Evolutionary conservation across 1,139 yeast genomes (phyloP).

Genomic region (Suhomyces bokatorum): DNA sequence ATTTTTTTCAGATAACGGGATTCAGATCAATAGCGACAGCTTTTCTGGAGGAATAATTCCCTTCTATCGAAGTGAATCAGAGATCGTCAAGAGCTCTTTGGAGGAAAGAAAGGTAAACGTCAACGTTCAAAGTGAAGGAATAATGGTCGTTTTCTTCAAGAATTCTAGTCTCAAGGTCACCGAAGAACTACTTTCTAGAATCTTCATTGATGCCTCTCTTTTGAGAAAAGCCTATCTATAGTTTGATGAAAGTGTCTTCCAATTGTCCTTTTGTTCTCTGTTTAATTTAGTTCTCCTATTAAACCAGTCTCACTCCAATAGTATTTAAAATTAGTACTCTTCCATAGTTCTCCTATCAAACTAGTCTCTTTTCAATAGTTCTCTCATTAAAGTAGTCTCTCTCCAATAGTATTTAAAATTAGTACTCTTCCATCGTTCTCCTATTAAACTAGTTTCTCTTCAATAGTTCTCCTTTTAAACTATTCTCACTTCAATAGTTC

Average conservation of each 20-base stretch:
- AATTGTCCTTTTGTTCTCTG: too few species aligned
- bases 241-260: slow-evolving; percentile 17
- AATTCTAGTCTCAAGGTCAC: slow-evolving; percentile 29
- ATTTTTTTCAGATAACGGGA: background rate
- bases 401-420: too few species aligned
- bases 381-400: too few species aligned
- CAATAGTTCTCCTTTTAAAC: too few species aligned
- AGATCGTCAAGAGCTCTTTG: background rate
- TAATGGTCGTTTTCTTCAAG: slow-evolving; percentile 52
- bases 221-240: slow-evolving; percentile 37
- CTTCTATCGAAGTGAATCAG: slow-evolving; percentile 23
- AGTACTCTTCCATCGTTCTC: too few species aligned
- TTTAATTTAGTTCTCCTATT: too few species aligned
- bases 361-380: too few species aligned
- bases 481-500: too few species aligned
- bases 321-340: too few species aligned
- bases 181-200: slow-evolving; percentile 47
- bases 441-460: too few species aligned
- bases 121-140: slow-evolving; percentile 47
- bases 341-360: too few species aligned
- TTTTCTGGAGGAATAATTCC: background rate
- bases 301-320: too few species aligned
- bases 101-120: background rate
- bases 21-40: background rate
- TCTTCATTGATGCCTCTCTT: slow-evolving; percentile 40